Evolutionary conservation across 345 rosid genomes (phyloP).

Genomic region (Eucalyptus camaldulensis): DNA sequence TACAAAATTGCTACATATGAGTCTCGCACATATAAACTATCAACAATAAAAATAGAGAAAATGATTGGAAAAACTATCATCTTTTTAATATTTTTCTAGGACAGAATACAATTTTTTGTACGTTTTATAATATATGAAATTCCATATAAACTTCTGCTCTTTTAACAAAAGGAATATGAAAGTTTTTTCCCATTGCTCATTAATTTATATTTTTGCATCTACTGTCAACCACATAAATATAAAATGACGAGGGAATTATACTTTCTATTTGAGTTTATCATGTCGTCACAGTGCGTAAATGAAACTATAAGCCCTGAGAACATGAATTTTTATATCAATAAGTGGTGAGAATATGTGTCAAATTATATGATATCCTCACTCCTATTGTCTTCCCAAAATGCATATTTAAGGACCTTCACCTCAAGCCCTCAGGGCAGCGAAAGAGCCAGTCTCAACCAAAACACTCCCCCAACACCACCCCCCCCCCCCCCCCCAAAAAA

Average conservation of each 20-base stretch:
- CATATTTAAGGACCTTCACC: conserved; percentile 17
- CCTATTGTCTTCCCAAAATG: background rate
- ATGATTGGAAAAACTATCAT: background rate
- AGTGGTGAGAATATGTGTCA: conserved; percentile 1
- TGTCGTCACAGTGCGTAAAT: background rate
- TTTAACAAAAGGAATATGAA: background rate
- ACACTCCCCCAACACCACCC: no score
- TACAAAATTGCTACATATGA: background rate
- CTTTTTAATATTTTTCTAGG: background rate
- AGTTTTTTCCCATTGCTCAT: background rate
- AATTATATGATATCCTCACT: conserved; percentile 4
- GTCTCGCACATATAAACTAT: background rate
- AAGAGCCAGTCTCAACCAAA: conserved; percentile 8
- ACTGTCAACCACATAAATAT: rapidly evolving
- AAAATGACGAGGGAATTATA: background rate
- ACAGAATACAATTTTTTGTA: background rate
- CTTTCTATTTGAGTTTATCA: background rate
- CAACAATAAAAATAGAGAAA: background rate
- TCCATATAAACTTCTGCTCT: background rate
- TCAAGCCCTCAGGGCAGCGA: background rate
- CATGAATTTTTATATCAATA: background rate
- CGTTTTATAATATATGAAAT: background rate
- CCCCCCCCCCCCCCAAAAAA: no score
- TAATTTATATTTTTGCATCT: background rate
- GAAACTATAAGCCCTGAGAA: background rate